A percentile compares a stretch with the other conserved stretches of the same genome.
These are phyloP conservation scores for maize (Zea mays) DNA, from an alignment of 176 grass and related monocot genomes.

Conservation along the genomic window DNA sequence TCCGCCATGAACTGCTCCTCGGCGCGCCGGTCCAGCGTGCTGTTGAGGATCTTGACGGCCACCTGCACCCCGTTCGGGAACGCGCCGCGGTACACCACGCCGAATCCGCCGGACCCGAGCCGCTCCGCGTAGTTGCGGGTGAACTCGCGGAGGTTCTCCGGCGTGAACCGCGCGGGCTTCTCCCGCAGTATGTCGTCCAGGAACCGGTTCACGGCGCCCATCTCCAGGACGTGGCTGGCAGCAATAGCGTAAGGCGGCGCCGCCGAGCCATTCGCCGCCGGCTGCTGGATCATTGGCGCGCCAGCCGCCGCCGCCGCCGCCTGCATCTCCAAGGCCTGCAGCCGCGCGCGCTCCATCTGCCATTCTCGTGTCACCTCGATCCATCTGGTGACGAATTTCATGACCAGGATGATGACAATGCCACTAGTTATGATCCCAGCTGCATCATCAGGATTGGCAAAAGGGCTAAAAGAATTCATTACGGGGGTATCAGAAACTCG, in stretches of 20 bases:
- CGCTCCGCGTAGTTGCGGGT: slow-evolving; percentile 45
- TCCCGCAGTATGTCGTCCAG: slow-evolving; percentile 41
- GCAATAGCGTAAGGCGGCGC: neutral
- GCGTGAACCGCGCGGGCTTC: slow-evolving; percentile 43
- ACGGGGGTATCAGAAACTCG: neutral
- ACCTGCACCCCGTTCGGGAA: slow-evolving; percentile 44
- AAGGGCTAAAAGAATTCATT: neutral
- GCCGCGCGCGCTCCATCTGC: slow-evolving; percentile 33
- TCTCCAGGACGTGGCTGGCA: neutral
- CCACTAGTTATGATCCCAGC: slow-evolving; percentile 29
- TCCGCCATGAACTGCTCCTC: slow-evolving; percentile 80
- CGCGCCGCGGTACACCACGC: slow-evolving; percentile 50
- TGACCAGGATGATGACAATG: neutral
- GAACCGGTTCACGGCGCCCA: slow-evolving; percentile 41
- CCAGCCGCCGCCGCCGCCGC: too few relatives aligned
- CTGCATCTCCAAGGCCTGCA: slow-evolving; percentile 11
- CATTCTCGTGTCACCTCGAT: neutral
- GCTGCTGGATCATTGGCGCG: too few relatives aligned
- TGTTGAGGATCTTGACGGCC: slow-evolving; percentile 59
- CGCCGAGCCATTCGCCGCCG: neutral
- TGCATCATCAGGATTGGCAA: neutral
- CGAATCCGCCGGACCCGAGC: slow-evolving; percentile 46
- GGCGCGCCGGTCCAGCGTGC: slow-evolving; percentile 37
- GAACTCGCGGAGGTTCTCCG: slow-evolving; percentile 39
- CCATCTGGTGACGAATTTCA: slow-evolving; percentile 14